These are phyloP conservation scores for Sergeia podlipaevii DNA, from an alignment of 208 protist species.

Conservation along the genomic window DNA sequence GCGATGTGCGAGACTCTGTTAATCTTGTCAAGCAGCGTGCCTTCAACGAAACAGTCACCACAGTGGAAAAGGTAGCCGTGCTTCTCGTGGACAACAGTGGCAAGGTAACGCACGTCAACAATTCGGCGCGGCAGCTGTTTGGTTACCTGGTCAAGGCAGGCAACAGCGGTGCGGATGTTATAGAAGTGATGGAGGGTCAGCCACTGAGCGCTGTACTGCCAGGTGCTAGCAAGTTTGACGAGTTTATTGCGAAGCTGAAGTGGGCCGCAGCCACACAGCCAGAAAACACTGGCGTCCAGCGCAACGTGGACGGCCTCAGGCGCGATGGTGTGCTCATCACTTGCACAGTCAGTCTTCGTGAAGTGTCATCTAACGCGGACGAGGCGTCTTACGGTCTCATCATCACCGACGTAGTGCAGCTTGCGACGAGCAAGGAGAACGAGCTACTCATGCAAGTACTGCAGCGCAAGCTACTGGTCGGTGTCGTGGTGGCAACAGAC, in stretches of 20 bases:
- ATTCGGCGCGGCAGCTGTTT: conserved; percentile 5
- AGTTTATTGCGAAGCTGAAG: not conserved
- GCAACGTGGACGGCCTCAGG: not conserved
- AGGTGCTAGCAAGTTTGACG: not conserved
- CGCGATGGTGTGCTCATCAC: not conserved
- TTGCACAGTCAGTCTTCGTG: conserved; percentile 2
- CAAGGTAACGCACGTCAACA: conserved; percentile 1
- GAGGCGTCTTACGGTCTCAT: conserved; percentile 6
- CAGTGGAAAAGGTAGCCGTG: conserved; percentile 9
- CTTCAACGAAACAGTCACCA: conserved; percentile 7
- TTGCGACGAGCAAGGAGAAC: not conserved
- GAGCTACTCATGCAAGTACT: not conserved
- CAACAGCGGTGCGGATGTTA: not conserved
- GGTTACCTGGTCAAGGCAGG: not conserved
- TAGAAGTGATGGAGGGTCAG: not conserved
- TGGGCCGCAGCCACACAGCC: not conserved
- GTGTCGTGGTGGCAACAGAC: conserved; percentile 3
- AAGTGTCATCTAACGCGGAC: not conserved
- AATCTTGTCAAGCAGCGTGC: conserved; percentile 7
- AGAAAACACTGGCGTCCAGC: not conserved
- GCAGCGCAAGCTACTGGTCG: not conserved
- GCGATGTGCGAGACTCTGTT: conserved; percentile 3
- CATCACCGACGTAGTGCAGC: not conserved
- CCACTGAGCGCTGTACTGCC: not conserved
- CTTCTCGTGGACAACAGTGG: conserved; percentile 10